A percentile compares a stretch with the other conserved stretches of the same genome.
Conservation (phyloP, 2,329 filamentous ascomycete genomes). For the Penicillium sp. region DNA sequence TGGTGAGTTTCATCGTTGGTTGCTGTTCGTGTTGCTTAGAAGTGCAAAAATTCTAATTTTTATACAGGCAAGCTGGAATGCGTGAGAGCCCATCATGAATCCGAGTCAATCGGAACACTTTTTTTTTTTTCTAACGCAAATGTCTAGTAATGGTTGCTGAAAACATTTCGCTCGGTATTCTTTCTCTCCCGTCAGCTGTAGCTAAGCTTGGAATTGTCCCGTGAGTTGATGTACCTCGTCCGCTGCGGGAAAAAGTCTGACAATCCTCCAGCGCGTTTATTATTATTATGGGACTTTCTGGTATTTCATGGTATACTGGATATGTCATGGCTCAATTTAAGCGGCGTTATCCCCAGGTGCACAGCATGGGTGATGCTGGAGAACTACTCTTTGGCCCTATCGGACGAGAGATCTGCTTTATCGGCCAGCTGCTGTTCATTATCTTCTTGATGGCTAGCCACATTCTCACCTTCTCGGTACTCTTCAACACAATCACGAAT, state of each 20-base stretch:
- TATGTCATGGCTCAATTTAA: slow-evolving; percentile 60
- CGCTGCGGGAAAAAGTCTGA: slow-evolving; percentile 1
- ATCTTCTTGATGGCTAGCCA: slow-evolving; percentile 68
- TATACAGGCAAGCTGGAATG: slow-evolving; percentile 41
- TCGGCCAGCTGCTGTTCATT: slow-evolving; percentile 61
- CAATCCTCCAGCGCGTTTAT: slow-evolving; percentile 40
- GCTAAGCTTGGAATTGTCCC: slow-evolving; percentile 54
- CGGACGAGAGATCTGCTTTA: slow-evolving; percentile 61
- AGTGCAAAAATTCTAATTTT: slow-evolving; percentile 2
- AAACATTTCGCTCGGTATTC: slow-evolving; percentile 56
- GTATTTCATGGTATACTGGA: slow-evolving; percentile 57
- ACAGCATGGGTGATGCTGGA: slow-evolving; percentile 66
- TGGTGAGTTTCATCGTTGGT: slow-evolving; percentile 19
- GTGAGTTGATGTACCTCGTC: slow-evolving; percentile 26
- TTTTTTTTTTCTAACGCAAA: not conserved
- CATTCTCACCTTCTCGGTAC: slow-evolving; percentile 65
- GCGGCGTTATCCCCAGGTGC: slow-evolving; percentile 55
- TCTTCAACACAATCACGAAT: slow-evolving; percentile 61
- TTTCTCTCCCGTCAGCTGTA: slow-evolving; percentile 55
- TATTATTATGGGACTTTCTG: slow-evolving; percentile 52
- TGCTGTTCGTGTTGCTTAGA: not conserved
- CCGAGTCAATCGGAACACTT: not conserved
- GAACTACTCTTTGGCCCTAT: slow-evolving; percentile 58
- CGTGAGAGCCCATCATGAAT: slow-evolving; percentile 27
- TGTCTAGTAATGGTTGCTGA: slow-evolving; percentile 55